Conservation (phyloP, 352 stramenopile genomes). For the Pythium biforme region DNA sequence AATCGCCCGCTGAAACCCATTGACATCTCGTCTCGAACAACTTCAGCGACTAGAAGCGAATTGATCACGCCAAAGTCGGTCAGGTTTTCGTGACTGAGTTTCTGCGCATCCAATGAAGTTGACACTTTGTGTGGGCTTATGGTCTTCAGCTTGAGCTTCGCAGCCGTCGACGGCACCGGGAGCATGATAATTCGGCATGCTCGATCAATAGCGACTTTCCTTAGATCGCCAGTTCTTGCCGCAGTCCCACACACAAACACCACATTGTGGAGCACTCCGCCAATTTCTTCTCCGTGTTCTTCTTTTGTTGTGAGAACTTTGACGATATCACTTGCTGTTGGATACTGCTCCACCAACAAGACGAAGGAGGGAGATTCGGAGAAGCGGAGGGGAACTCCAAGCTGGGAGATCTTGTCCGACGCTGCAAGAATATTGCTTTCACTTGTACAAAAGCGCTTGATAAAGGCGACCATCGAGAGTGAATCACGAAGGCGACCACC, state of each 20-base stretch:
- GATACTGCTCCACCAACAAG: conserved; percentile 23
- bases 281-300: conserved; percentile 24
- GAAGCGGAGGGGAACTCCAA: conserved; percentile 1
- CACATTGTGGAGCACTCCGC: conserved; percentile 19
- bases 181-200: conserved; percentile 26
- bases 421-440: neutral
- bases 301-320: conserved; percentile 18
- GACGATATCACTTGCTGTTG: conserved; percentile 18
- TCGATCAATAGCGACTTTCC: conserved; percentile 17
- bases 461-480: conserved; percentile 20
- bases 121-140: conserved; percentile 1
- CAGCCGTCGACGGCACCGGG: conserved; percentile 3
- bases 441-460: conserved; percentile 14
- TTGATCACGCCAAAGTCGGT: conserved; percentile 34
- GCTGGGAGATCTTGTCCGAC: neutral
- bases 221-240: conserved; percentile 19
- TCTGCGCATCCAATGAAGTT: neutral
- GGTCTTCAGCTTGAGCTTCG: conserved; percentile 19
- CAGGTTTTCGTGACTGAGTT: conserved; percentile 19
- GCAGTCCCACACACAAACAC: conserved; percentile 25
- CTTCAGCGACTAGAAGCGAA: conserved; percentile 27
- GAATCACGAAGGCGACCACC: conserved; percentile 23
- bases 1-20: conserved; percentile 1
- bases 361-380: conserved; percentile 17
- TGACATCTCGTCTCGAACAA: conserved; percentile 19